Conservation (phyloP, 1,284 basidiomycete species). For the Inonotus obliquus region DNA sequence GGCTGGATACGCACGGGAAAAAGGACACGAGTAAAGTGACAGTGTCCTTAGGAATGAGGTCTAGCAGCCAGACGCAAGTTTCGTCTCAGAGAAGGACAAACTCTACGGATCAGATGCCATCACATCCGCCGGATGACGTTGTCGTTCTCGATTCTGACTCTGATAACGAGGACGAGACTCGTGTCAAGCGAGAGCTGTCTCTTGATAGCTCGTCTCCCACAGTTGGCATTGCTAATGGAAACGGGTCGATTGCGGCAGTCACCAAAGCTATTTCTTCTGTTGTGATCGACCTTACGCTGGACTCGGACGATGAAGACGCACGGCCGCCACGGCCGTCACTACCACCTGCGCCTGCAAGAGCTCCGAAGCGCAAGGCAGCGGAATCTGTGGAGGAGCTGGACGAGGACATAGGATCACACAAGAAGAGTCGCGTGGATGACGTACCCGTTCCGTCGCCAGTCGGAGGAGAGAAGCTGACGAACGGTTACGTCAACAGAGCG, state of each 20-base stretch:
- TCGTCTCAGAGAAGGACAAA: constrained; percentile 26
- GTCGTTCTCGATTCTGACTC: constrained; percentile 72
- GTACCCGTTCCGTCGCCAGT: not conserved
- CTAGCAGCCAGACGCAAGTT: constrained; percentile 11
- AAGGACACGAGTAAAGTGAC: constrained; percentile 20
- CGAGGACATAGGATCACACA: not conserved
- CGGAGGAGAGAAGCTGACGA: not conserved
- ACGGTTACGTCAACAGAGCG: not conserved
- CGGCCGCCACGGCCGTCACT: constrained; percentile 20
- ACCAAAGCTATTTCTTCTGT: constrained; percentile 31
- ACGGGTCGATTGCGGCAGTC: constrained; percentile 22
- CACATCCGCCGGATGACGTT: constrained; percentile 32
- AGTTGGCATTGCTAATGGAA: constrained; percentile 26
- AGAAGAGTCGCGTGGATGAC: constrained; percentile 5
- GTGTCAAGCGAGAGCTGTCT: constrained; percentile 69
- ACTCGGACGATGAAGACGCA: constrained; percentile 63
- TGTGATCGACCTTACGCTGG: constrained; percentile 77
- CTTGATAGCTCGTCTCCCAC: constrained; percentile 45
- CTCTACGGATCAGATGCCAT: constrained; percentile 21
- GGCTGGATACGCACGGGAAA: constrained; percentile 55
- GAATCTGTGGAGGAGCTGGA: constrained; percentile 32
- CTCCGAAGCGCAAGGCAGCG: constrained; percentile 53
- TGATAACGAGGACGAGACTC: constrained; percentile 69
- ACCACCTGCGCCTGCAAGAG: constrained; percentile 26
- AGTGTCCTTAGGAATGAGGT: constrained; percentile 28